Evolutionary conservation across 805 yeast genomes (phyloP).

Genomic region (Suhomyces pyralidae): DNA sequence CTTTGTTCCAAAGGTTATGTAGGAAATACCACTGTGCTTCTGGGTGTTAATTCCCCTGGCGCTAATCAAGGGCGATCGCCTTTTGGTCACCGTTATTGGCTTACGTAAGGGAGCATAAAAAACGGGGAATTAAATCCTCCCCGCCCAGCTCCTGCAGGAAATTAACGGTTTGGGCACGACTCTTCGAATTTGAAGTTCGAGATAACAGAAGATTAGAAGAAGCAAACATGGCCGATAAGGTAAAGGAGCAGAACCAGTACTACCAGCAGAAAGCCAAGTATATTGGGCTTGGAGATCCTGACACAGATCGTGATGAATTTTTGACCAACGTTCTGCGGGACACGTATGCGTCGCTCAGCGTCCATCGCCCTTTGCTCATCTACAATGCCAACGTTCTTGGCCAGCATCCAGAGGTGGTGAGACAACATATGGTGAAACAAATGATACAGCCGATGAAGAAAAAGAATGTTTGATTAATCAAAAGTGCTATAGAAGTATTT

Average conservation of each 20-base stretch:
- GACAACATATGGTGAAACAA: constrained; percentile 33
- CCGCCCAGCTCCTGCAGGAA: background rate
- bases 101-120: background rate
- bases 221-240: constrained; percentile 55
- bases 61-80: background rate
- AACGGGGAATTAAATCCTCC: background rate
- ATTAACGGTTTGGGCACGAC: background rate
- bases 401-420: constrained; percentile 29
- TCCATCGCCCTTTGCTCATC: constrained; percentile 53
- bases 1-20: background rate
- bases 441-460: constrained; percentile 21
- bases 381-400: constrained; percentile 54
- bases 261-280: constrained; percentile 58
- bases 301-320: constrained; percentile 70
- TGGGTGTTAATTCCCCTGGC: background rate
- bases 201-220: background rate
- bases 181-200: background rate
- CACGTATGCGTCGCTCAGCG: constrained; percentile 58
- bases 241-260: constrained; percentile 56
- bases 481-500: background rate
- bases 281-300: constrained; percentile 73
- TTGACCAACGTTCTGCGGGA: constrained; percentile 63
- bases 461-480: background rate
- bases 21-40: background rate
- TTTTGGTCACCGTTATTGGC: background rate